Base-by-base conservation (phyloP, 768 basidiomycete genomes). In the Auricularia cornea region DNA sequence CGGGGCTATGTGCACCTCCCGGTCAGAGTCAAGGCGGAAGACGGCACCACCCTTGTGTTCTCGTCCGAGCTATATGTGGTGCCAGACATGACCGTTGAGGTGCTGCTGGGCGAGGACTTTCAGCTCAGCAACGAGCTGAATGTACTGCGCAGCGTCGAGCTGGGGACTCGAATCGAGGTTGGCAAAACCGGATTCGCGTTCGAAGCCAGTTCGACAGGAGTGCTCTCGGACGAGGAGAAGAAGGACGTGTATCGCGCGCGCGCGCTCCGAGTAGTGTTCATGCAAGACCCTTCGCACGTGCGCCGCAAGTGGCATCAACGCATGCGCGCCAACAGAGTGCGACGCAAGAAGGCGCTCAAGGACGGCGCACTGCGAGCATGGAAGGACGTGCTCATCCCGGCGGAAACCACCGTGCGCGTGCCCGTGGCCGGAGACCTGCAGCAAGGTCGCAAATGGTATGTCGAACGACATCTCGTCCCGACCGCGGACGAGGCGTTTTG, bases 81-180 rank as follows among this genome's bases (percentile, higher is more conserved):
- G 5, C 68, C 69, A 28, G 70, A 69, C 12, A 74, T 74, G 73
- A 62, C 70, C 0, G 69, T 71, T 0, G 70, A 70, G 0, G 69
- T 76, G 30, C 72, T 76, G 48, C 61, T 76, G 5, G 75, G 75
- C 2, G 74, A 75, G 52, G 73, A 74, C 40, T 74, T 72, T 52
- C 54, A 71, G 16, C 16, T 59, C 2, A 44, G 41, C 0, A 72
- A 73, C 59, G 71, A 70, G 32, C 30, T 74, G 1, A 63, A 59
- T 2, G 64, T 72, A 20, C 23, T 30, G 0, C 63, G 70, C 0
- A 60, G 35, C 2, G 33, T 66, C 14, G 63, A 66, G 28, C 60
- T 61, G 3, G 51, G 63, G 0, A 60, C 67, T 2, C 60, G 29
- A 28, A 20, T 73, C 2, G 5, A 23, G 0, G 72, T 73, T 44